Evolutionary conservation across 2,329 filamentous ascomycete genomes (phyloP), one percentile per base, ranked within the genome.

Genomic region (Monosporascus sp.): DNA sequence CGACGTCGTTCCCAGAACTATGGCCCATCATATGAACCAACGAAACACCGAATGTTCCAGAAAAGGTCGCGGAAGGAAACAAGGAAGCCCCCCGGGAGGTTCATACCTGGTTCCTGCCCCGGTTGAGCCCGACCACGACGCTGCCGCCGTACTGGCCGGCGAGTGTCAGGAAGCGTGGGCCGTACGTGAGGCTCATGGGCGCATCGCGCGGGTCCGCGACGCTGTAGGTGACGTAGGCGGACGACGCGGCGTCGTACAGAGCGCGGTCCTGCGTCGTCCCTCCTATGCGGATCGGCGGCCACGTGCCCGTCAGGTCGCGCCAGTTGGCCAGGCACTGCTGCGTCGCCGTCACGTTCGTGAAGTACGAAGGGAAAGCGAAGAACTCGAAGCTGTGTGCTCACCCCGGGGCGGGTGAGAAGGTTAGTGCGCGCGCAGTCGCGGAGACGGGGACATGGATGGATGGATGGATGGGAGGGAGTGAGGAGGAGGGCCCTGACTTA

Each of bases 231-330:
- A 84, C 79, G 8, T 76, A 74, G 3, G 70, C 72, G 2, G 68
- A 68, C 0, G 70, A 74, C 1, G 65, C 61, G 1, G 78, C 58
- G 61, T 82, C 74, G 56, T 77, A 82, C 2, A 68, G 73, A 1
- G 80, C 79, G 5, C 79, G 74, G 58, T 82, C 80, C 70, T 82
- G 78, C 1, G 79, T 82, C 0, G 80, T 83, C 2, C 80, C 80
- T n/a, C 80, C 80, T 51, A 83, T 81, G 49, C 80, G 70, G 46
- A 82, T 72, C 0, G 78, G 79, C 7, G 79, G 78, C 74, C 75
- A 79, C 11, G 67, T 69, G 2, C 79, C 79, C 0, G 73, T 77
- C 48, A 81, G 54, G 14, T 73, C 68, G 55, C 75, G 73, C 59
- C 80, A 73, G 59, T 82, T 82, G 24, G 74, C 63, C 6, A 83